Conservation (phyloP, 441 rosid species). For the Rhodomyrtus psidioides region DNA sequence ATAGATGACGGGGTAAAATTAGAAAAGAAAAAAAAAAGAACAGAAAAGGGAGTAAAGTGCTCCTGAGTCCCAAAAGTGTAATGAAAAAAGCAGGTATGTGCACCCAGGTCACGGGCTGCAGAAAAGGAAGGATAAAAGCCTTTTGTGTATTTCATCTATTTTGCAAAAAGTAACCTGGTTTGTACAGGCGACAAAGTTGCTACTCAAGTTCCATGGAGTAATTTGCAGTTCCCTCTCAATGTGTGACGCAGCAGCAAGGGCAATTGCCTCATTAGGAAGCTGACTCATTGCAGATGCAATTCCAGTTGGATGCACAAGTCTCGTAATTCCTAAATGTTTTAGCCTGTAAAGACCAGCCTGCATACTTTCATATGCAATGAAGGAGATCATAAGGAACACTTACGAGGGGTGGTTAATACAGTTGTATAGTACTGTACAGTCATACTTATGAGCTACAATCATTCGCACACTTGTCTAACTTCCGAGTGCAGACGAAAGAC, state of each 20-base stretch:
- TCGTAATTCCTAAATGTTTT: slow-evolving; percentile 93
- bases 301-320: slow-evolving; percentile 67
- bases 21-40: not conserved
- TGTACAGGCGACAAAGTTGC: slow-evolving; percentile 93
- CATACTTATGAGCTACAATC: not conserved
- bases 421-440: not conserved
- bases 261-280: slow-evolving; percentile 94
- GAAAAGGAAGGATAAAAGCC: slow-evolving; percentile 6
- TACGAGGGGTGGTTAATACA: not conserved
- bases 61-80: not conserved
- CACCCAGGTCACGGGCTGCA: not conserved
- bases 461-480: not conserved
- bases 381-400: not conserved
- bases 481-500: not conserved
- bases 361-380: slow-evolving; percentile 84
- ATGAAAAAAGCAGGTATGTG: slow-evolving; percentile 3
- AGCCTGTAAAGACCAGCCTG: slow-evolving; percentile 90
- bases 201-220: slow-evolving; percentile 96
- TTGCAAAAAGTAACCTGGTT: slow-evolving; percentile 50
- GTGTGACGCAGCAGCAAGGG: slow-evolving; percentile 97
- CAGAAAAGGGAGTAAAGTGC: not conserved
- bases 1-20: not conserved
- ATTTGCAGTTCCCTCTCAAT: slow-evolving; percentile 96
- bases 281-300: slow-evolving; percentile 88
- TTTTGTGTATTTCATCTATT: not conserved